Base-by-base conservation (phyloP, 331 rosid species). In the Cydonia oblonga region DNA sequence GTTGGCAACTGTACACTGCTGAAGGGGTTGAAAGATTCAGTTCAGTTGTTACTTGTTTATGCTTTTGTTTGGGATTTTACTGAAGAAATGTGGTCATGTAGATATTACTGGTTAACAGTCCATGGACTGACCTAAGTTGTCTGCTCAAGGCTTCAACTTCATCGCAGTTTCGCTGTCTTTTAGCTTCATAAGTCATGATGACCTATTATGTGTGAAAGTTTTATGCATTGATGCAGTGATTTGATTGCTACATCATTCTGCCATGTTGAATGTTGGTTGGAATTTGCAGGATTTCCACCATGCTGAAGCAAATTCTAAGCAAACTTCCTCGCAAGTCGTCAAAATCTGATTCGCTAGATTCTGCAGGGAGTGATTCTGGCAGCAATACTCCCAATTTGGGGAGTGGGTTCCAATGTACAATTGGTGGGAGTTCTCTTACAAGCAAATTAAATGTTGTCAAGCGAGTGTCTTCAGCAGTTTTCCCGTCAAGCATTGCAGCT, bases 401-500 rank as follows among this genome's bases (percentile, higher is more conserved):
- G 44, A 86, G 83, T 83, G 97, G 89, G 11, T 95, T 95, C 84
- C 99, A 90, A 71, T 95, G 99, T 78, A 86, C 99, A 76, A 91
- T 89, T 76, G 96, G 93, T 61, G 99, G 97, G 71, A 89, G 90
- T 70, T 86, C 99, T 65, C 83, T 95, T 76, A 86, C 99, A 9
- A 91, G 96, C 89, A 95, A 95, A 82, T 81, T 95, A 74, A 95
- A 88, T 82, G 97, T 90, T 14, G 99, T 95, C 62, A 91, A 95
- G 79, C 81, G 99, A 76, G 99, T 95, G 33, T 95, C 99, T 69
- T 95, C 97, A 0, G 99, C 88, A 58, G 99, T 95, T 79, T 95
- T 95, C 78, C 99, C 99, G 4, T 87, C 99, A 44, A 90, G 99
- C 76, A 76, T 84, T 73, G 78, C 69, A 38, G 79, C 96, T 53